Evolutionary conservation across 2,329 filamentous ascomycete species (phyloP), one percentile per base, ranked within the genome.

Genomic region (Phoma sp.): DNA sequence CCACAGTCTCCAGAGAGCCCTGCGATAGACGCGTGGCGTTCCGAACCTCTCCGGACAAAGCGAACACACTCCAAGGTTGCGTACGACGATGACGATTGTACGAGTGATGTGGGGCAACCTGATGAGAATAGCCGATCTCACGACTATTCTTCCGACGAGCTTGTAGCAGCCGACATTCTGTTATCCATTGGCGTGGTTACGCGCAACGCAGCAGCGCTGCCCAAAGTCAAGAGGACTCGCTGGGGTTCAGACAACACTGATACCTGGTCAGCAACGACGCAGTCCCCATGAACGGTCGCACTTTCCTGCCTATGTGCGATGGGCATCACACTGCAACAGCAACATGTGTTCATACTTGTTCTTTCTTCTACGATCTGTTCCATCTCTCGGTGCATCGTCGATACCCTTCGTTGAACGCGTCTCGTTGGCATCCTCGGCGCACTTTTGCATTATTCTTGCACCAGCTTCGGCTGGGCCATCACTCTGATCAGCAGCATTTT

Each of bases 81-180:
- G 0, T 48, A 27, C 38, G 30, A 41, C 25, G 33, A 42, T 14
- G 32, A 11, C 23, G 30, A 37, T 23, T 9, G 27, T 18, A 8
- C 44, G 25, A 22, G n/a, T 30, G 53, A 1, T 48, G 50, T 39
- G 8, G 27, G 2, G 3, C 6, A 29, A 7, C 9, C 3, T 29
- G 27, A 29, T 6, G 9, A 29, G 3, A 29, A 6, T 9, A 2
- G 27, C 6, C 23, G 6, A 4, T 3, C 2, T 11, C 10, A 5
- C 2, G 11, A n/a, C 7, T 36, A n/a, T 3, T 25, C 47, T 7
- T 1, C 24, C 14, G n/a, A 22, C 4, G 25, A 9, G 2, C 18
- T 73, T 6, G 68, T 70, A 22, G 76, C 75, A 13, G 77, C 76
- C 3, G 58, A 71, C 57, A 55, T 68, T 44, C 58, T 79, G 52